Evolutionary conservation across 139 green algal species (phyloP), one percentile per base, ranked within the genome.

Genomic region (Tetradesmus lagerheimii): DNA sequence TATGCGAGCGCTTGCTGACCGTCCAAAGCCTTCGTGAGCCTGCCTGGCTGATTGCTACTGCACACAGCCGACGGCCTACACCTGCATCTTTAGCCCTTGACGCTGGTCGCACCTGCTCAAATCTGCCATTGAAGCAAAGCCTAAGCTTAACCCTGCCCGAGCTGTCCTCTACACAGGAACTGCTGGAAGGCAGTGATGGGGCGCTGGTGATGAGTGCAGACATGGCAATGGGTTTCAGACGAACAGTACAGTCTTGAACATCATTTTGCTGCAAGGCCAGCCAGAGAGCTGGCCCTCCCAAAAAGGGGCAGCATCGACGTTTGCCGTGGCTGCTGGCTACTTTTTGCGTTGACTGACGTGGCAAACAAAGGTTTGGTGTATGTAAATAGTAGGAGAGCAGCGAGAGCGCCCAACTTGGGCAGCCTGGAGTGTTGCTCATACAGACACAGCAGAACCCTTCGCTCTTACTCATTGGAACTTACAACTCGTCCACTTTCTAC

Each of bases 81-180:
- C 29, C 12, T 20, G 57, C 57, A 23, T 71, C 4, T 31, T 31
- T 71, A 8, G 57, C 57, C 57, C 23, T 25, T 31, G 57, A 71
- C 57, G 3, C 23, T 71, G 57, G 23, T 71, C 57, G 23, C 83
- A 94, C 92, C 91, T 90, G 79, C 27, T 88, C 8, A 29, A 94
- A 93, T 6, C 66, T n/a, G 27, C 89, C 91, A 11, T 87, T 85
- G 66, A 79, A 95, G 57, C 50, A 83, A 5, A 95, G 81, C 18
- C 92, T 87, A 38, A 95, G 88, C 31, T 89, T 79, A 31, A 94
- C 77, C 20, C 77, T 86, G 78, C 57, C 57, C 57, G 35, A 43
- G 34, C 34, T 50, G 35, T 82, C 76, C 35, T n/a, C 76, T 71
- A 71, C 5, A 71, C 57, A 71, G 57, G 57, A 71, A 31, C 57